A percentile compares a stretch with the other conserved stretches of the same genome.
Conservation (phyloP, 2,329 filamentous ascomycete species). For the Claviceps lovelessii region DNA sequence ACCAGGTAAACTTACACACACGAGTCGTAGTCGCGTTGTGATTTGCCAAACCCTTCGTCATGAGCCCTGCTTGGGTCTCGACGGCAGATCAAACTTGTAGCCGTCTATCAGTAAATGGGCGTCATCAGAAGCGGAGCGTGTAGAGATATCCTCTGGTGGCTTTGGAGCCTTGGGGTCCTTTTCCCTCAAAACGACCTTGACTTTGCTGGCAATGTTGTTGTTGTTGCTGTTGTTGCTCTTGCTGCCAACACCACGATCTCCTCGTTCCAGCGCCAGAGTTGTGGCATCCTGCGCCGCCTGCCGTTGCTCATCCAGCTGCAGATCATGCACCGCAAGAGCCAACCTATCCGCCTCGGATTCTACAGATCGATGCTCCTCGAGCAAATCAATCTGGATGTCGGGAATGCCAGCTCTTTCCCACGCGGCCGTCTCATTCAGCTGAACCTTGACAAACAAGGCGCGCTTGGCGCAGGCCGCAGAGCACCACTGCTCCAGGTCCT, state of each 20-base stretch:
- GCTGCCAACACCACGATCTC: slow-evolving; percentile 13
- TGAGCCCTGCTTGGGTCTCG: slow-evolving; percentile 2
- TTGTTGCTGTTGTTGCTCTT: background rate
- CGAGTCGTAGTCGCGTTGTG: background rate
- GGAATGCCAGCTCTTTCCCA: slow-evolving; percentile 60
- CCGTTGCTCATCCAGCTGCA: slow-evolving; percentile 31
- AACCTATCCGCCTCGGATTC: slow-evolving; percentile 28
- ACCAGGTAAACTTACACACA: background rate
- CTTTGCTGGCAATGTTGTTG: slow-evolving; percentile 13
- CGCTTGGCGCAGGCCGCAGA: slow-evolving; percentile 62
- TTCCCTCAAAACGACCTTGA: slow-evolving; percentile 38
- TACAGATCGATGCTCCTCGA: slow-evolving; percentile 48
- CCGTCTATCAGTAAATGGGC: slow-evolving; percentile 36
- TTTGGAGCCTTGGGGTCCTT: slow-evolving; percentile 23
- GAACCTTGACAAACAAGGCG: slow-evolving; percentile 75
- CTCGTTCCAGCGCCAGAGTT: slow-evolving; percentile 37
- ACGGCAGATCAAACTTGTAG: slow-evolving; percentile 27
- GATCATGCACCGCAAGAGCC: slow-evolving; percentile 23
- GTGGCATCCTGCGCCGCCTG: slow-evolving; percentile 24
- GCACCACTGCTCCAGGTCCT: slow-evolving; percentile 77
- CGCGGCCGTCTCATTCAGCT: slow-evolving; percentile 70
- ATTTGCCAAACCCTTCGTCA: background rate
- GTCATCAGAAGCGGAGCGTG: slow-evolving; percentile 17
- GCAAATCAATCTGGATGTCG: slow-evolving; percentile 43
- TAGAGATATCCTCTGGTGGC: slow-evolving; percentile 9